Percentiles rank a stretch among this genome's conserved stretches.
These are phyloP conservation scores for Bigelowiella natans DNA, from an alignment of 78 protist genomes.

Conservation along the genomic window DNA sequence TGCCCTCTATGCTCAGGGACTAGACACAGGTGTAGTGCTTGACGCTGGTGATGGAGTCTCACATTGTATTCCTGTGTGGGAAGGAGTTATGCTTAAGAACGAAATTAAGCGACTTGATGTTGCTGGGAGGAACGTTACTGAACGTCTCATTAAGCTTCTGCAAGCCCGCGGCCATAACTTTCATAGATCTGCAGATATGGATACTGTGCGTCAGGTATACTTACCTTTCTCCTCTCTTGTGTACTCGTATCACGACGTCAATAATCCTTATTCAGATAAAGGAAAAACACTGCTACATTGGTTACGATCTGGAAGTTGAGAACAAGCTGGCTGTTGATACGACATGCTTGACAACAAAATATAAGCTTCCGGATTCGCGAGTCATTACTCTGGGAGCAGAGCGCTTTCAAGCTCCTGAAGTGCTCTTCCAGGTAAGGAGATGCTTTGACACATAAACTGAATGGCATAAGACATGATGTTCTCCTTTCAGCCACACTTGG, in stretches of 20 bases:
- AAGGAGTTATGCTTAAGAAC: conserved; percentile 82
- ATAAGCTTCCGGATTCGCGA: conserved; percentile 47
- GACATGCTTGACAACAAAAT: conserved; percentile 75
- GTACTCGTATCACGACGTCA: too few species aligned
- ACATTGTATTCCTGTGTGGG: conserved; percentile 96
- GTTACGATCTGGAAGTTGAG: conserved; percentile 78
- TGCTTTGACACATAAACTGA: neutral
- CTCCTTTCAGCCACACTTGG: neutral
- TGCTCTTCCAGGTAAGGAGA: conserved; percentile 85
- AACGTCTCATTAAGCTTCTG: conserved; percentile 82
- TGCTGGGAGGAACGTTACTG: conserved; percentile 90
- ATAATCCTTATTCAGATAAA: conserved; percentile 60
- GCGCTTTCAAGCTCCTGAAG: conserved; percentile 95
- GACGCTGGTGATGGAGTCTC: conserved; percentile 96
- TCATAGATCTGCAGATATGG: conserved; percentile 96
- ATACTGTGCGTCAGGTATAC: conserved; percentile 77
- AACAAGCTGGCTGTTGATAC: conserved; percentile 84
- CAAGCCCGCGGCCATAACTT: conserved; percentile 83
- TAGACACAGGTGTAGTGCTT: conserved; percentile 59
- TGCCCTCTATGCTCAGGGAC: conserved; percentile 81
- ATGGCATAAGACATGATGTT: too few species aligned
- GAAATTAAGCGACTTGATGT: conserved; percentile 77
- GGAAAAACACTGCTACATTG: conserved; percentile 91
- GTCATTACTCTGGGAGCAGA: conserved; percentile 71
- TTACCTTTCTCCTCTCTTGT: conserved; percentile 4